phyloP scores from a whole-genome alignment of 2,329 filamentous ascomycete genomes.

The Trichoderma endophyticum region DNA sequence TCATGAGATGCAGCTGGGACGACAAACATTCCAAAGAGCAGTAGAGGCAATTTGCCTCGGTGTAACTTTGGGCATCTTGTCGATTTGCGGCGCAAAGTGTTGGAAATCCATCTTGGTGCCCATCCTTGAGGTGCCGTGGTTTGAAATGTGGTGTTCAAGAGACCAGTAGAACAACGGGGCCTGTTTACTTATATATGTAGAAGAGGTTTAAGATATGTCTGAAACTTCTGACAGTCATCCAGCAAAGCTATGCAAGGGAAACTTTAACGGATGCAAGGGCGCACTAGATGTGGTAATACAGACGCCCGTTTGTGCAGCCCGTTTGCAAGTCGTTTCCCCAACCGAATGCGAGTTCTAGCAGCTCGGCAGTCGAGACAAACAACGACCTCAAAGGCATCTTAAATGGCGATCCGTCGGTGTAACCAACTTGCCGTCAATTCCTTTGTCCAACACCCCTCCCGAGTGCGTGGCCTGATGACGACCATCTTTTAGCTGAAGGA shows the following conservation, averaged over 20 bases:
- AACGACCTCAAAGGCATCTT: background rate
- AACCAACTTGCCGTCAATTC: background rate
- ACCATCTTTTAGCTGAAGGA: background rate
- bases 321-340: background rate
- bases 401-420: background rate
- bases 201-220: too few species aligned
- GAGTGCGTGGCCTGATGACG: background rate
- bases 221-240: background rate
- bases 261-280: background rate
- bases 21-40: constrained; percentile 3
- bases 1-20: background rate
- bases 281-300: background rate
- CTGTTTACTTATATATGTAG: background rate
- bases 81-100: background rate
- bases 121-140: background rate
- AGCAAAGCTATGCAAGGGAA: background rate
- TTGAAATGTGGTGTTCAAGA: background rate
- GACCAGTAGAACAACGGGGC: background rate
- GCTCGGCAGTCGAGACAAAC: background rate
- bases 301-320: background rate
- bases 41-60: background rate
- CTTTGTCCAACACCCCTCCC: background rate
- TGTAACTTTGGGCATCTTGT: background rate
- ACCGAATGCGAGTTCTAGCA: background rate
- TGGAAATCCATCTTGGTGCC: constrained; percentile 5